Percentiles rank a stretch among this genome's conserved stretches.
Evolutionary conservation across 2,329 filamentous ascomycete genomes (phyloP).

Genomic region (Lasiodiplodia sp.): DNA sequence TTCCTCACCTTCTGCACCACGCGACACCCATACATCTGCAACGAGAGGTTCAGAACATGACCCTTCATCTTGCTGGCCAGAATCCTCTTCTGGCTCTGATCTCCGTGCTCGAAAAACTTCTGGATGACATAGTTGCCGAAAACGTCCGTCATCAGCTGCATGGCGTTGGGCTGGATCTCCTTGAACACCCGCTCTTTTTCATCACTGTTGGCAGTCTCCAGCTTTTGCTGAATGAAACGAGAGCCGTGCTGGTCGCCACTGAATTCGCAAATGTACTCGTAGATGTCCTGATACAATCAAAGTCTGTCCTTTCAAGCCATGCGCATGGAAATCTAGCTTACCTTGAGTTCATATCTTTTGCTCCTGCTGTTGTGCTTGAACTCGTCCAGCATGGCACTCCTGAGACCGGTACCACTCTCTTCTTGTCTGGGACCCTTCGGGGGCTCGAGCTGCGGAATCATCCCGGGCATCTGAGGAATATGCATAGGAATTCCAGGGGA

Average conservation of each 20-base stretch:
- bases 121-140: conserved; percentile 99
- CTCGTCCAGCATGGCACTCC: conserved; percentile 79
- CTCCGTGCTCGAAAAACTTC: conserved; percentile 96
- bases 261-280: conserved; percentile 88
- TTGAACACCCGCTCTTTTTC: conserved; percentile 91
- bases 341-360: conserved; percentile 80
- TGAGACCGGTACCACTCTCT: conserved; percentile 66
- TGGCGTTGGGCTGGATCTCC: conserved; percentile 82
- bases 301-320: background rate
- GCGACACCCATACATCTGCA: conserved; percentile 91
- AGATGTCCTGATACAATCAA: conserved; percentile 70
- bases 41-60: conserved; percentile 78
- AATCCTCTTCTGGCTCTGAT: conserved; percentile 88
- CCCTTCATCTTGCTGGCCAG: conserved; percentile 88
- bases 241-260: conserved; percentile 96
- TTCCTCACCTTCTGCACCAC: conserved; percentile 87
- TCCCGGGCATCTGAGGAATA: conserved; percentile 45
- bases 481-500: conserved; percentile 47
- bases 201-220: conserved; percentile 92
- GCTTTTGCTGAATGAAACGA: conserved; percentile 91
- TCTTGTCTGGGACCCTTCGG: conserved; percentile 60
- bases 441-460: conserved; percentile 48
- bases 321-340: conserved; percentile 40
- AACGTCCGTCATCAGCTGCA: conserved; percentile 93
- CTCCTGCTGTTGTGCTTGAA: conserved; percentile 80